These are phyloP conservation scores for Prunus padus DNA, from an alignment of 306 rosid genomes.

Conservation along the genomic window DNA sequence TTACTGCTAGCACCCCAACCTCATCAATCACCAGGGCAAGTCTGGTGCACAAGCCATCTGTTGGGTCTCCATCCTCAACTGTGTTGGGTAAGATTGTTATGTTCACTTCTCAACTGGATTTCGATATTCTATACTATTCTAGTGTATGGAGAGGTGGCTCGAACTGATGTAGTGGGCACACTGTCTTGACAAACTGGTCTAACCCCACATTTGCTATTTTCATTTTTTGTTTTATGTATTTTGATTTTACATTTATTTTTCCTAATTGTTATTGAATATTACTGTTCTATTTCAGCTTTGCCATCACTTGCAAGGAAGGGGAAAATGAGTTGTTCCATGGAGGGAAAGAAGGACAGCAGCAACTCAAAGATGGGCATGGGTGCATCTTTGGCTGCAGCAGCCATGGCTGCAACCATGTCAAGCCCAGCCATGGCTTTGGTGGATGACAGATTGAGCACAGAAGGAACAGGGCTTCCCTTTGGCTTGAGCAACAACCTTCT, in stretches of 20 bases:
- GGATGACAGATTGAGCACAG: slow-evolving; percentile 91
- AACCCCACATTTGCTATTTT: background rate
- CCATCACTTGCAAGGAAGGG: slow-evolving; percentile 67
- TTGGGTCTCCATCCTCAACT: slow-evolving; percentile 53
- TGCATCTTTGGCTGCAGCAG: slow-evolving; percentile 62
- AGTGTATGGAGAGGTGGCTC: background rate
- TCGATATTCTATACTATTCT: background rate
- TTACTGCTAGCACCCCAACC: slow-evolving; percentile 56
- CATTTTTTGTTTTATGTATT: background rate
- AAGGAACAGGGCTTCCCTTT: slow-evolving; percentile 96
- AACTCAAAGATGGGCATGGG: slow-evolving; percentile 56
- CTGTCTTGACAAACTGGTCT: too few species aligned
- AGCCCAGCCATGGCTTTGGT: slow-evolving; percentile 90
- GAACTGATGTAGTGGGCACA: too few species aligned
- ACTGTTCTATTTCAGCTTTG: slow-evolving; percentile 43
- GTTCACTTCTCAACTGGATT: background rate
- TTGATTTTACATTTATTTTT: background rate
- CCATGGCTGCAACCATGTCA: slow-evolving; percentile 56
- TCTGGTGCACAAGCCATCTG: slow-evolving; percentile 52
- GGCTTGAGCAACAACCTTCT: slow-evolving; percentile 93
- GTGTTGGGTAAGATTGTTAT: slow-evolving; percentile 53
- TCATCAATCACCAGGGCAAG: slow-evolving; percentile 47
- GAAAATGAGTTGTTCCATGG: slow-evolving; percentile 70
- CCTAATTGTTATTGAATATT: background rate
- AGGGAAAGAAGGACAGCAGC: slow-evolving; percentile 33